Evolutionary conservation across 2,329 filamentous ascomycete genomes (phyloP).

Genomic region (Fusarium sp.): DNA sequence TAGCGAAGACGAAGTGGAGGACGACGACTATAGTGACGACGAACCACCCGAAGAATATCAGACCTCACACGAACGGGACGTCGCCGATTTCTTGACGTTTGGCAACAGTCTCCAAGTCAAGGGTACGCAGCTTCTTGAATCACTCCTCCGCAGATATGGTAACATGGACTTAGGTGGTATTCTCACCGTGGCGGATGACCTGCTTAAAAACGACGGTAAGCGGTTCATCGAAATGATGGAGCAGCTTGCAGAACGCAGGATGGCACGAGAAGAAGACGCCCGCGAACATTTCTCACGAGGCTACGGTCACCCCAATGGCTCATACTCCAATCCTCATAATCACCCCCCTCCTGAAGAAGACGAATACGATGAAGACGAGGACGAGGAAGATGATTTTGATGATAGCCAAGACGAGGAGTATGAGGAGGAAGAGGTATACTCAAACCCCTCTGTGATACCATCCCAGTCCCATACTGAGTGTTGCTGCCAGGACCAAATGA

Average conservation of each 20-base stretch:
- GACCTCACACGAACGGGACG: slow-evolving; percentile 71
- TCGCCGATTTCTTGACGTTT: slow-evolving; percentile 95
- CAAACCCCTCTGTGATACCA: slow-evolving; percentile 57
- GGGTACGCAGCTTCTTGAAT: slow-evolving; percentile 68
- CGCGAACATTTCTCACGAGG: slow-evolving; percentile 70
- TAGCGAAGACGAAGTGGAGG: slow-evolving; percentile 67
- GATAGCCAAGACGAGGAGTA: slow-evolving; percentile 75
- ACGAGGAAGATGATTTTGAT: slow-evolving; percentile 71
- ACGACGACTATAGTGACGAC: slow-evolving; percentile 74
- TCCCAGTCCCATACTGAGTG: slow-evolving; percentile 59
- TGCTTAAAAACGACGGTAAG: slow-evolving; percentile 98
- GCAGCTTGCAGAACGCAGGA: slow-evolving; percentile 94
- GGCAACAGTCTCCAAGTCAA: slow-evolving; percentile 97
- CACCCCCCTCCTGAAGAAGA: slow-evolving; percentile 84
- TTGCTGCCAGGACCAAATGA: slow-evolving; percentile 87
- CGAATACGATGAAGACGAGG: slow-evolving; percentile 78
- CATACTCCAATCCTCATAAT: slow-evolving; percentile 72
- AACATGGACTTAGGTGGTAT: slow-evolving; percentile 83
- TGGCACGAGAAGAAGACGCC: slow-evolving; percentile 95
- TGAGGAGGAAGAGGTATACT: slow-evolving; percentile 83
- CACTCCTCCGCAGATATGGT: slow-evolving; percentile 60
- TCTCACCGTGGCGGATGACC: slow-evolving; percentile 96
- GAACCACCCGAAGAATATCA: slow-evolving; percentile 78
- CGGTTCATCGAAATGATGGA: slow-evolving; percentile 99
- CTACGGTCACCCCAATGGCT: slow-evolving; percentile 72